Evolutionary conservation across 345 rosid genomes (phyloP).

Genomic region (Citropsis articulata): DNA sequence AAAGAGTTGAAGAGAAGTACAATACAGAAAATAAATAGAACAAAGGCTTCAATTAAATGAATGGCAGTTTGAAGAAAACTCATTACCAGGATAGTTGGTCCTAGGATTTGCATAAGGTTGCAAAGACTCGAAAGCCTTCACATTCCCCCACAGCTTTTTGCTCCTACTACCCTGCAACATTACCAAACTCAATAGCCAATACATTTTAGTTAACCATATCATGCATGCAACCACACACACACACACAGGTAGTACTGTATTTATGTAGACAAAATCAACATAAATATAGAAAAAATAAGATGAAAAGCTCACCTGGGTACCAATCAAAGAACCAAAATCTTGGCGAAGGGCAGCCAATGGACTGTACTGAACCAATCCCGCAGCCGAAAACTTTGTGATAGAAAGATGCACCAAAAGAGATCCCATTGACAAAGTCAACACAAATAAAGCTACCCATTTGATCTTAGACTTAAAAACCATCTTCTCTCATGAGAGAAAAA

Average conservation of each 20-base stretch:
- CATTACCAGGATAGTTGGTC: conserved; percentile 66
- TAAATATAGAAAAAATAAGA: background rate
- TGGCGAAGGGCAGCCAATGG: conserved; percentile 51
- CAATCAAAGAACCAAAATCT: conserved; percentile 42
- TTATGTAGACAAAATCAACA: background rate
- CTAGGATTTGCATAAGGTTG: conserved; percentile 95
- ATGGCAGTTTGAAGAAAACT: conserved; percentile 15
- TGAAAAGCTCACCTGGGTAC: conserved; percentile 38
- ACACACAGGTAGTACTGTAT: background rate
- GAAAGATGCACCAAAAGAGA: conserved; percentile 81
- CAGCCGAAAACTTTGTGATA: conserved; percentile 68
- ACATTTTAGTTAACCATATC: background rate
- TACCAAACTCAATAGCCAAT: conserved; percentile 7
- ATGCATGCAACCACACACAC: background rate
- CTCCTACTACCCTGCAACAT: conserved; percentile 48
- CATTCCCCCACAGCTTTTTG: conserved; percentile 77
- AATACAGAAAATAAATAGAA: background rate
- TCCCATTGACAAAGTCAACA: conserved; percentile 65
- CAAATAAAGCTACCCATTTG: conserved; percentile 81
- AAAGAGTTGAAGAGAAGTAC: background rate
- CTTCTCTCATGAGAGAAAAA: conserved; percentile 28
- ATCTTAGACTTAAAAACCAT: conserved; percentile 86
- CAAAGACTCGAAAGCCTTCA: conserved; percentile 66
- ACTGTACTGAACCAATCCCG: conserved; percentile 47
- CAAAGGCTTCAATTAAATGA: background rate